Evolutionary conservation across 495 filamentous ascomycete species (phyloP).

Genomic region (Tuber umbilicatum): DNA sequence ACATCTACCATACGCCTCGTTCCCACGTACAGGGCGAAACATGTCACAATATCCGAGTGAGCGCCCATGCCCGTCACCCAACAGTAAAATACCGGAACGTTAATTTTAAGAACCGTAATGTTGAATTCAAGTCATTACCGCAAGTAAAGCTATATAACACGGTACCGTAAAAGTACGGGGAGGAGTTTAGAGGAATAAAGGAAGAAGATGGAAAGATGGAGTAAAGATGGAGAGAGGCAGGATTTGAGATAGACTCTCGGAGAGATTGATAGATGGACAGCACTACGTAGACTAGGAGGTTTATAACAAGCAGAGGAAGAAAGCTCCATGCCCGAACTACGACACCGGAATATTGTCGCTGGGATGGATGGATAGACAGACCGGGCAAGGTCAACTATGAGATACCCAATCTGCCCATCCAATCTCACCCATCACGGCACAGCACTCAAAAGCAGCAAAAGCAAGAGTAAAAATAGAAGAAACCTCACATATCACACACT

Average conservation of each 20-base stretch:
- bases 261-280: neutral
- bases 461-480: neutral
- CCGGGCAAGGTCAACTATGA: neutral
- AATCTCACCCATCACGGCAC: neutral
- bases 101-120: neutral
- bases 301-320: neutral
- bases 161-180: neutral
- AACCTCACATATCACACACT: slow-evolving; percentile 1
- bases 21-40: neutral
- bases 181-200: neutral
- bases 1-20: neutral
- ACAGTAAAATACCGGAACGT: neutral
- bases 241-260: neutral
- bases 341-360: neutral
- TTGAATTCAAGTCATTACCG: neutral
- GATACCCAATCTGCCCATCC: neutral
- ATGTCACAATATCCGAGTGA: neutral
- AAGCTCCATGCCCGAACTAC: slow-evolving; percentile 1
- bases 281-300: neutral
- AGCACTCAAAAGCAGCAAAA: neutral
- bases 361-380: neutral
- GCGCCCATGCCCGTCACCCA: neutral
- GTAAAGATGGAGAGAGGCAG: neutral
- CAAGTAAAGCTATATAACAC: neutral
- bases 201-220: neutral